Conservation (phyloP, 1,284 basidiomycete species). For the Heterobasidion occidentale region DNA sequence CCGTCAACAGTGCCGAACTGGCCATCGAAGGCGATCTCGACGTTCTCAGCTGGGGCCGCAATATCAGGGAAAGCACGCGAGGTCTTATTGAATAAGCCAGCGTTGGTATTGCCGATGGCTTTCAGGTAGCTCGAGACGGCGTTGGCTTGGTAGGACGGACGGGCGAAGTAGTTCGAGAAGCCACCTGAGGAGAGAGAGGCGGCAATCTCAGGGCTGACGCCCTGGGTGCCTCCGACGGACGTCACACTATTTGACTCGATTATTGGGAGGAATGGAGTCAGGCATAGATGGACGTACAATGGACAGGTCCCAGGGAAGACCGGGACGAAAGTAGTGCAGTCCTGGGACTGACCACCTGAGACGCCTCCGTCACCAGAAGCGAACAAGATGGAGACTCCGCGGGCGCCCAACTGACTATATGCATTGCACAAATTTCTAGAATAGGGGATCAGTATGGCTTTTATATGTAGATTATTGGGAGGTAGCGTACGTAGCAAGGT, state of each 20-base stretch:
- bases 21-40: conserved; percentile 58
- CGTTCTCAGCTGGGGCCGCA: conserved; percentile 48
- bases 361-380: conserved; percentile 14
- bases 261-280: neutral
- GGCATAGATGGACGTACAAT: neutral
- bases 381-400: conserved; percentile 4
- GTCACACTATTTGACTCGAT: neutral
- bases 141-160: conserved; percentile 29
- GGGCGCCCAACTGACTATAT: conserved; percentile 4
- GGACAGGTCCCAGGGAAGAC: neutral
- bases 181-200: neutral
- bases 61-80: conserved; percentile 29
- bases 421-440: conserved; percentile 2
- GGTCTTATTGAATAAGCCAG: conserved; percentile 14
- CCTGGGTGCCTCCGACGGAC: conserved; percentile 15
- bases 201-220: conserved; percentile 21
- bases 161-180: conserved; percentile 25
- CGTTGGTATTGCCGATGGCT: conserved; percentile 19
- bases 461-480: neutral
- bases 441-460: neutral
- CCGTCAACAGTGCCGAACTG: conserved; percentile 36
- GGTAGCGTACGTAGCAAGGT: conserved; percentile 2
- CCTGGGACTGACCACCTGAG: conserved; percentile 15
- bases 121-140: conserved; percentile 23
- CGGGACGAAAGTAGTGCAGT: conserved; percentile 2